phyloP scores from a whole-genome alignment of 306 rosid genomes.

The Gastrolobium bilobum region DNA sequence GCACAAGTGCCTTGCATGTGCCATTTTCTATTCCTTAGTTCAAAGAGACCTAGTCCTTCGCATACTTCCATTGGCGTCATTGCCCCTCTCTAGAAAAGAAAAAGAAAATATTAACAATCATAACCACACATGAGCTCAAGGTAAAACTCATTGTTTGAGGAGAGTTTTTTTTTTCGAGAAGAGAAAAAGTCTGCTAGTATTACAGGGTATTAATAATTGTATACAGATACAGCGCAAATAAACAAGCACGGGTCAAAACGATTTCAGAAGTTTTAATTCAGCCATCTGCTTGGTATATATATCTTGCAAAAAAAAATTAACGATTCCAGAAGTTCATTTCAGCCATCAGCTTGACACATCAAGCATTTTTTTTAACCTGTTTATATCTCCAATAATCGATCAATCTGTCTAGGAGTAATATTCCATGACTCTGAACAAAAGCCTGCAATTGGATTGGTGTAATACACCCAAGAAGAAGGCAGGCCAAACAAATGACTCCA shows the following conservation, averaged over 20 bases:
- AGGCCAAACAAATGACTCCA: conserved; percentile 10
- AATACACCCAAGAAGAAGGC: neutral
- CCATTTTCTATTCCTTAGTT: conserved; percentile 94
- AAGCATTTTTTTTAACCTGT: neutral
- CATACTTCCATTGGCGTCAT: conserved; percentile 96
- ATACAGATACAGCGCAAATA: conserved; percentile 1
- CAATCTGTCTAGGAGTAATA: neutral
- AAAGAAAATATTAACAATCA: conserved; percentile 16
- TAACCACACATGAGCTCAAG: conserved; percentile 29
- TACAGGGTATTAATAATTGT: conserved; percentile 15
- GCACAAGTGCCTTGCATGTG: conserved; percentile 97
- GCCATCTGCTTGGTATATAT: neutral
- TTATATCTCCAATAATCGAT: conserved; percentile 1
- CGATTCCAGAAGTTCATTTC: conserved; percentile 25
- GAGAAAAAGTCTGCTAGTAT: neutral
- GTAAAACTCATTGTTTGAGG: conserved; percentile 16
- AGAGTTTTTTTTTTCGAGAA: conserved; percentile 26
- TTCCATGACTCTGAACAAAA: conserved; percentile 1
- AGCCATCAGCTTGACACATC: conserved; percentile 16
- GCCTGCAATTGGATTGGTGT: neutral
- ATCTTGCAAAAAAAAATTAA: neutral
- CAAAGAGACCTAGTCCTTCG: conserved; percentile 92
- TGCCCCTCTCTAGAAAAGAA: conserved; percentile 78
- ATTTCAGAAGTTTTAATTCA: conserved; percentile 2
- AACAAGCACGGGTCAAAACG: neutral